Base-by-base conservation (phyloP, 176 grass and related monocot genomes). In the Tillandsia fasciculata region DNA sequence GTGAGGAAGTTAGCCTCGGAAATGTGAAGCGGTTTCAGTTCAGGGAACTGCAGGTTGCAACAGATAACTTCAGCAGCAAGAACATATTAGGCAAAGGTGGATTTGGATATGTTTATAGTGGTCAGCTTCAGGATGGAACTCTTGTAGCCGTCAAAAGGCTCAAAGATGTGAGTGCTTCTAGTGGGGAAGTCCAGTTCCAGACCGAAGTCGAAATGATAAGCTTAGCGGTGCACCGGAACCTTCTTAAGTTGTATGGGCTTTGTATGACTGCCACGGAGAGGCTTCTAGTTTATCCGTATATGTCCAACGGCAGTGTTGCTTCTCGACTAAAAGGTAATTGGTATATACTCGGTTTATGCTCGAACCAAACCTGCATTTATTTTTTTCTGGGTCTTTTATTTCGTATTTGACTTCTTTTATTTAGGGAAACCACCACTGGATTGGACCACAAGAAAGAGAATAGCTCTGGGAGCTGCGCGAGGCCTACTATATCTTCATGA, bases 191-290 rank as follows among this genome's bases (percentile, higher is more conserved):
- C 11, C 95, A 99, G 64, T 99, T 99, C 51, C 76, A 78, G 82
- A 99, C 90, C 2, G 95, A 99, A 49, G 95, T 99, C 2, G 87
- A 93, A 58, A 99, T 99, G 87, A 94, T 99, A 71, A 99, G 95
- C 72, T 81, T 99, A 59, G 95, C 90, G 7, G 84, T 99, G 26
- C 95, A 94, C 71, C 70, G 95, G 17, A 99, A 94, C 70, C 84
- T 99, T 66, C 86, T 94, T 64, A 83, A 75, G 70, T 74, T 90
- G 12, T 90, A 85, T 8, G 95, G 95, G 9, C 93, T 94, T 77
- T 93, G 89, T 78, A 90, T 99, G 95, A 93, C 90, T 14, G 66
- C 90, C 20, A 90, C 87, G n/a, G 95, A 99, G 82, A 90, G 90
- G 70, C 69, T 99, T 12, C 89, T 99, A 15, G 87, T 99, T 9